Percentiles rank a stretch among this genome's conserved stretches.
Evolutionary conservation across 1,284 basidiomycete species (phyloP).

Genomic region (Sanguinoderma infundibulare): DNA sequence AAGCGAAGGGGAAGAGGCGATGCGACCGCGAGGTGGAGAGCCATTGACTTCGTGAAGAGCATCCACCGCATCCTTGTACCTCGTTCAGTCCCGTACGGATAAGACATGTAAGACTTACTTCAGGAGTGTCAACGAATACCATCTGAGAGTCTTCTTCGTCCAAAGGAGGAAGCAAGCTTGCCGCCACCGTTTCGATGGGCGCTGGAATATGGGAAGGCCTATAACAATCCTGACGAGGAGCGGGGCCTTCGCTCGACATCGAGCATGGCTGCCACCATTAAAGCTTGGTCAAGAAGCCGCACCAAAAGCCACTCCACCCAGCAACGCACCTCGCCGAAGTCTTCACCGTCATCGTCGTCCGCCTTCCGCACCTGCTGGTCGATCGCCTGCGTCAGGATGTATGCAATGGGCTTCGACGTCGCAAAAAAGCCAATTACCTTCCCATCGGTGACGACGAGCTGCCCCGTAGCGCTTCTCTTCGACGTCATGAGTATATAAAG

Average conservation of each 20-base stretch:
- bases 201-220: neutral
- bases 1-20: neutral
- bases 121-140: neutral
- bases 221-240: conserved; percentile 1
- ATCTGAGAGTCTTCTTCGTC: neutral
- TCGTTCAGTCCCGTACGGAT: neutral
- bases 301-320: neutral
- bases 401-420: no score
- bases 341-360: conserved; percentile 10
- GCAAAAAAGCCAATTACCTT: neutral
- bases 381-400: no score
- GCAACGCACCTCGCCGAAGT: conserved; percentile 17
- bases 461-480: neutral
- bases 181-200: neutral
- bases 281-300: neutral
- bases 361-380: conserved; percentile 4
- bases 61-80: neutral
- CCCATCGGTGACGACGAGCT: neutral
- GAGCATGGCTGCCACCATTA: neutral
- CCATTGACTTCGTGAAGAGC: neutral
- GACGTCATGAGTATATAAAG: neutral
- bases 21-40: neutral
- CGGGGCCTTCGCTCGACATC: neutral
- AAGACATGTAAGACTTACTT: neutral
- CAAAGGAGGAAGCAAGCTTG: no score